Evolutionary conservation across 2,329 filamentous ascomycete genomes (phyloP).

Genomic region (Penicillium sp.): DNA sequence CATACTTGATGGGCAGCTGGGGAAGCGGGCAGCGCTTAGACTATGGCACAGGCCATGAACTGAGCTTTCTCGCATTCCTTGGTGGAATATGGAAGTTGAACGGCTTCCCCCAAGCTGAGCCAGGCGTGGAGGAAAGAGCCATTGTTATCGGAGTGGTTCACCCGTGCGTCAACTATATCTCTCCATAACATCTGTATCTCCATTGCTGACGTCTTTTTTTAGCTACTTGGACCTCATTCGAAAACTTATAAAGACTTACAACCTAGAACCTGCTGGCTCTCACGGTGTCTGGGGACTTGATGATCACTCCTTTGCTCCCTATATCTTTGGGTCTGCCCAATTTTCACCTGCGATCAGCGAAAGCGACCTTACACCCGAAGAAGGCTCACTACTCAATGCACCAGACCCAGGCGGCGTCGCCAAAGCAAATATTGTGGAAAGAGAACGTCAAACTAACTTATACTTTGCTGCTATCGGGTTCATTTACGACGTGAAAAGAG

Average conservation of each 20-base stretch:
- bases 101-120: constrained; percentile 63
- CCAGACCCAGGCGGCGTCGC: constrained; percentile 72
- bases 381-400: constrained; percentile 73
- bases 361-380: constrained; percentile 66
- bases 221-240: constrained; percentile 82
- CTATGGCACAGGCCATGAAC: constrained; percentile 93
- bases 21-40: constrained; percentile 87
- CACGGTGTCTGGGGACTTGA: constrained; percentile 99
- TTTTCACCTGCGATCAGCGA: constrained; percentile 72
- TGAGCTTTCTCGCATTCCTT: constrained; percentile 91
- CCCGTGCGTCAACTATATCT: constrained; percentile 58
- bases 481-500: constrained; percentile 95
- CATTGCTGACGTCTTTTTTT: constrained; percentile 9
- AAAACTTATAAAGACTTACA: constrained; percentile 84
- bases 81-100: constrained; percentile 89
- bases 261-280: constrained; percentile 89
- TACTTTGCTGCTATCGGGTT: constrained; percentile 97
- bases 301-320: constrained; percentile 91
- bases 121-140: constrained; percentile 66
- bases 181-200: constrained; percentile 2
- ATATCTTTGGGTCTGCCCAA: constrained; percentile 94
- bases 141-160: constrained; percentile 83
- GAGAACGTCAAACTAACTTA: constrained; percentile 70
- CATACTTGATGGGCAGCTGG: constrained; percentile 82
- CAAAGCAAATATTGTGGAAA: constrained; percentile 64